Conservation (phyloP, 1,284 basidiomycete genomes). For the Hortiboletus rubellus region DNA sequence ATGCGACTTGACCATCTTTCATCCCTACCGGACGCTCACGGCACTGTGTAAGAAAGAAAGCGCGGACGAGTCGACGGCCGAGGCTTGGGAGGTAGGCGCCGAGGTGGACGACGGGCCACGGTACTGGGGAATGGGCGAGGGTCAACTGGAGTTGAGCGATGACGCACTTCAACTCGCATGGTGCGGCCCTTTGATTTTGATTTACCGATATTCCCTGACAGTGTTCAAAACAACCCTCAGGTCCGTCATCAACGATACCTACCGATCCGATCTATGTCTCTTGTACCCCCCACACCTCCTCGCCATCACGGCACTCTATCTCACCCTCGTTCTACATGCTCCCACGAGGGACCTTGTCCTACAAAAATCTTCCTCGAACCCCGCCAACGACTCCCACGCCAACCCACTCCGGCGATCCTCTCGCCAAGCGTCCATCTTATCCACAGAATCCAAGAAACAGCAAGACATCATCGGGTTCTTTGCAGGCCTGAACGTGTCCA, state of each 20-base stretch:
- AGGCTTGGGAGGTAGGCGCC: slow-evolving; percentile 62
- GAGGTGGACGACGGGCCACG: slow-evolving; percentile 61
- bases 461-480: slow-evolving; percentile 82
- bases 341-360: slow-evolving; percentile 48
- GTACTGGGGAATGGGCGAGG: slow-evolving; percentile 77
- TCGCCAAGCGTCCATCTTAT: slow-evolving; percentile 38
- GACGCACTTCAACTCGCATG: slow-evolving; percentile 76
- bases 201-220: background rate
- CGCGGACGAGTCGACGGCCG: slow-evolving; percentile 44
- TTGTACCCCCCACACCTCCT: slow-evolving; percentile 94
- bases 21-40: slow-evolving; percentile 88
- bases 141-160: slow-evolving; percentile 63
- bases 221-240: slow-evolving; percentile 40
- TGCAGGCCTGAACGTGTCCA: slow-evolving; percentile 81
- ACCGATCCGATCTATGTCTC: slow-evolving; percentile 87
- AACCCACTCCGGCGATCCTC: slow-evolving; percentile 53
- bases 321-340: slow-evolving; percentile 72
- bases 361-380: slow-evolving; percentile 28
- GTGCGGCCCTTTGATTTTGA: slow-evolving; percentile 35
- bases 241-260: slow-evolving; percentile 97
- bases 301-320: slow-evolving; percentile 87
- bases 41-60: slow-evolving; percentile 66
- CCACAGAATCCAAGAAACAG: slow-evolving; percentile 41
- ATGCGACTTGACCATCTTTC: slow-evolving; percentile 92
- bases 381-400: slow-evolving; percentile 13